These are phyloP conservation scores for Phaseolus lunatus DNA, from an alignment of 306 rosid species.

Conservation along the genomic window DNA sequence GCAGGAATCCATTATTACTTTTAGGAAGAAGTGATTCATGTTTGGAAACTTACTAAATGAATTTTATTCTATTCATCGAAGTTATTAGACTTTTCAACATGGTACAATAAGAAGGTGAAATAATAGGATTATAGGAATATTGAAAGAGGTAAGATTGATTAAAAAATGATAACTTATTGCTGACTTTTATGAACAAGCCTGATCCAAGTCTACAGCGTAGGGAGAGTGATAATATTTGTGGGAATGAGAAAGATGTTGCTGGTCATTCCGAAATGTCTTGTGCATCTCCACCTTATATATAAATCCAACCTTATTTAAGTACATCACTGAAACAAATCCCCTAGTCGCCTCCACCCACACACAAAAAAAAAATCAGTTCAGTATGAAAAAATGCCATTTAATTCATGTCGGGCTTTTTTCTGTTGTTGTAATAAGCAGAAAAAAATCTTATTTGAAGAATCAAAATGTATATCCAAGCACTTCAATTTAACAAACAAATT, in stretches of 20 bases:
- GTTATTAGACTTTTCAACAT: neutral
- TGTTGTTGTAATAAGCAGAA: too few species aligned
- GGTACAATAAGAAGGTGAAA: neutral
- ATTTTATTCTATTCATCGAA: slow-evolving; percentile 5
- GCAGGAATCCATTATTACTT: neutral
- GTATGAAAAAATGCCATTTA: neutral
- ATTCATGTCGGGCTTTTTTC: too few species aligned
- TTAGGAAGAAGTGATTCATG: slow-evolving; percentile 1
- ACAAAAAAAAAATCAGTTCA: neutral
- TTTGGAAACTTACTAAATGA: slow-evolving; percentile 22
- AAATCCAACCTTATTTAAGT: slow-evolving; percentile 9
- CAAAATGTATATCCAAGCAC: neutral
- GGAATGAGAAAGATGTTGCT: neutral
- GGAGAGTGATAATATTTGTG: neutral
- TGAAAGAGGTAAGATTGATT: neutral
- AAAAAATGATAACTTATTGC: neutral
- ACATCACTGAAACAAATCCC: neutral
- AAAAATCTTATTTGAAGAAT: slow-evolving; percentile 7
- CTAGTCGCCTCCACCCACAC: too few species aligned
- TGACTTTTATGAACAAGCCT: neutral
- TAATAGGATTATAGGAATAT: neutral
- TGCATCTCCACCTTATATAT: neutral
- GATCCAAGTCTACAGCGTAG: neutral
- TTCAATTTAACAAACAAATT: slow-evolving; percentile 20
- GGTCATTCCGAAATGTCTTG: neutral